Percentiles rank a stretch among this genome's conserved stretches.
phyloP scores from a whole-genome alignment of 495 filamentous ascomycete genomes.

The Aspergillus bertholletiae region DNA sequence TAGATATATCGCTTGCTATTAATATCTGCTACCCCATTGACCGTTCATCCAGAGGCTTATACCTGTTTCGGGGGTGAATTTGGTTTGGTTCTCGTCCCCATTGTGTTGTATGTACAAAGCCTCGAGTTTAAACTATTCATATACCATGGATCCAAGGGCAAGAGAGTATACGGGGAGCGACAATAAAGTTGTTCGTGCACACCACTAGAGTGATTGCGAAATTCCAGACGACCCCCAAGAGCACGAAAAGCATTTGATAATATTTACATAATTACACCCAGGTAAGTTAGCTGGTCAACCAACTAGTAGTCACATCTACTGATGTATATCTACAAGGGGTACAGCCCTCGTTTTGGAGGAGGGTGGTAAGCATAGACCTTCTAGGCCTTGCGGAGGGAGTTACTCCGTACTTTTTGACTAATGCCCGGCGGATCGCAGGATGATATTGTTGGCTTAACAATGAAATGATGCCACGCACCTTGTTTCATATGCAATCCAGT shows the following conservation, averaged over 20 bases:
- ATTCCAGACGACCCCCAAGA: background rate
- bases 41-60: background rate
- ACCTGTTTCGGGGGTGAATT: background rate
- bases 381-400: background rate
- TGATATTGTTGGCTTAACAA: constrained; percentile 6
- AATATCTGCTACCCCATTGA: background rate
- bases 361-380: background rate
- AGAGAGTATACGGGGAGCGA: too few species aligned
- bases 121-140: background rate
- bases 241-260: background rate
- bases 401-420: constrained; percentile 10
- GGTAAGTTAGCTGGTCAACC: too few species aligned
- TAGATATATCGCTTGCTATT: too few species aligned
- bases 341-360: background rate
- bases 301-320: background rate
- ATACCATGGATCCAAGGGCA: too few species aligned
- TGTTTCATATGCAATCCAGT: constrained; percentile 11
- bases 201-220: background rate
- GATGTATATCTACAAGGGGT: background rate
- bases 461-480: constrained; percentile 20
- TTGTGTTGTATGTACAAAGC: too few species aligned
- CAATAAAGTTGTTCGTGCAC: background rate
- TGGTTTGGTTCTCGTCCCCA: background rate
- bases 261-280: too few species aligned
- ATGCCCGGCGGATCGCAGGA: constrained; percentile 13